These are phyloP conservation scores for Hysterangium stoloniferum DNA, from an alignment of 768 basidiomycete genomes.

Conservation along the genomic window DNA sequence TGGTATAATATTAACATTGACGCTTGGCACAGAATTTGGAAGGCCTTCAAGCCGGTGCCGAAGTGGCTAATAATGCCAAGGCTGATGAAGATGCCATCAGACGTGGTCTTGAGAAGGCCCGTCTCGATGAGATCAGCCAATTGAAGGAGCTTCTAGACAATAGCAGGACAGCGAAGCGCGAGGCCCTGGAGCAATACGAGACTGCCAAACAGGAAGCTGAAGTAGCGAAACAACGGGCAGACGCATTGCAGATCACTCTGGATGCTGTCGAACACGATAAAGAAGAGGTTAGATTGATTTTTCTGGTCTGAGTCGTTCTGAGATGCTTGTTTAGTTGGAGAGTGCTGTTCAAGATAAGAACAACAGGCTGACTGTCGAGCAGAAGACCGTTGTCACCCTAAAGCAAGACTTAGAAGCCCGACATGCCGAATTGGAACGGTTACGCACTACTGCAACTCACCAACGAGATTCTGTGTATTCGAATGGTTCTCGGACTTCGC, in stretches of 20 bases:
- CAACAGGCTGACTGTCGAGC: slow-evolving; percentile 16
- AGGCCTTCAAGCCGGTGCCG: slow-evolving; percentile 39
- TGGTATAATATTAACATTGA: not conserved
- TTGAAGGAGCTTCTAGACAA: slow-evolving; percentile 44
- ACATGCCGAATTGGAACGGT: slow-evolving; percentile 43
- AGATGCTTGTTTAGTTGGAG: slow-evolving; percentile 7
- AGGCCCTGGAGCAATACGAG: slow-evolving; percentile 15
- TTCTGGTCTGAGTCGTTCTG: not conserved
- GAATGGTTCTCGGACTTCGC: slow-evolving; percentile 26
- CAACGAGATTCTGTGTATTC: slow-evolving; percentile 13
- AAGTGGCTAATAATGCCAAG: slow-evolving; percentile 25
- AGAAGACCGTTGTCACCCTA: slow-evolving; percentile 5
- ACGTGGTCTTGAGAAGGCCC: slow-evolving; percentile 42
- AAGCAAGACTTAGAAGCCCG: slow-evolving; percentile 31
- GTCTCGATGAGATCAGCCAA: slow-evolving; percentile 47
- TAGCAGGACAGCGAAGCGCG: slow-evolving; percentile 23
- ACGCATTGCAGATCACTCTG: slow-evolving; percentile 5
- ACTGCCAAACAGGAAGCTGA: slow-evolving; percentile 14
- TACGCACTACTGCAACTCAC: slow-evolving; percentile 53
- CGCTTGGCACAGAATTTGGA: slow-evolving; percentile 49
- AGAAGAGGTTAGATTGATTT: slow-evolving; percentile 15
- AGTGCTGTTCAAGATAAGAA: slow-evolving; percentile 23
- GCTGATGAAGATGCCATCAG: slow-evolving; percentile 34
- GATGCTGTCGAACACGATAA: slow-evolving; percentile 18
- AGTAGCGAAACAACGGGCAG: slow-evolving; percentile 10